Base-by-base conservation (phyloP, 805 yeast genomes). In the Pichia phayaonensis region DNA sequence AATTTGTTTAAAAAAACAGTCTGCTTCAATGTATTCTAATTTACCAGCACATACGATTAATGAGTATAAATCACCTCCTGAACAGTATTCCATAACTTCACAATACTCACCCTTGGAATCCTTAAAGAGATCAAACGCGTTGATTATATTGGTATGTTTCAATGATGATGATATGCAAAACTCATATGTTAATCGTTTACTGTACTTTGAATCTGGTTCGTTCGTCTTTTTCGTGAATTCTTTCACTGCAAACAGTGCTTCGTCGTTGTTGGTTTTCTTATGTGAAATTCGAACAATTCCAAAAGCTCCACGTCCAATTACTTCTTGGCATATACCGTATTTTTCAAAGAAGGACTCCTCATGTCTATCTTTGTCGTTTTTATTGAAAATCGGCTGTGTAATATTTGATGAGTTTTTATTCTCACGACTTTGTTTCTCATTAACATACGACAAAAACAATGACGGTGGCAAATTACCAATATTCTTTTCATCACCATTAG, bases 251-350 rank as follows among this genome's bases (percentile, higher is more conserved):
- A 73, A 89, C 22, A 87, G 65, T 16, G 79, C 83, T n/a, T 71
- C 73, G 24, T 61, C 49, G 20, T 54, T 59, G 1, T 46, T 29
- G 11, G 69, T 56, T 59, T 78, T 81, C 64, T 84, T 84, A 71
- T 90, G 97, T 8, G 95, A 78, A 6, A 94, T 80, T 54, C 97
- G 75, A 21, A 92, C 98, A 44, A 89, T 88, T 20, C 99, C 99
- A 71, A 86, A 92, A 0, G 97, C 83, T 21, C 98, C 98, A 47
- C 86, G 78, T 24, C 99, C 99, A 55, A 94, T 79, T 45, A 90
- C 87, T 65, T 92, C 98, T 67, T 89, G 96, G 65, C 98, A 92
- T 47, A 86, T 77, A 42, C 99, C 99, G 65, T 92, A 92, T 64
- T 90, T 86, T 59, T 90, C 90, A 10, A 81, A 84, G 65, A 92